Evolutionary conservation across 257 asterid species (phyloP), one percentile per base, ranked within the genome.

Genomic region (Thymus mandschuricus): DNA sequence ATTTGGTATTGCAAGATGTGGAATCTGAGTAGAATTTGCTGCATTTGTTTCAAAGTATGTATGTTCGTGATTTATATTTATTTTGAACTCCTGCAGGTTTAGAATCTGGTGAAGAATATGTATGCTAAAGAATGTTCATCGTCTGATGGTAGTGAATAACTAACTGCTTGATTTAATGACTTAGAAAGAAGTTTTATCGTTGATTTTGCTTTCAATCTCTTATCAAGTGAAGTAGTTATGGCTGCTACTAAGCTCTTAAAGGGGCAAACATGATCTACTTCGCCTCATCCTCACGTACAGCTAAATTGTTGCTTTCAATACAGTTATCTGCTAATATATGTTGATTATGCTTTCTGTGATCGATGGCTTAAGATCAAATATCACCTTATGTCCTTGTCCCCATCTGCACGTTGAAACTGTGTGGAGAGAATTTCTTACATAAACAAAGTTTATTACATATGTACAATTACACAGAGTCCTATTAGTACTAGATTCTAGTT

Each of bases 21-120:
- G 28, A 45, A 57, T 51, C 27, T 21, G 57, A 30, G 65, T 64
- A 9, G 74, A 68, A 70, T 61, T 60, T 61, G 52, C 71, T 34
- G n/a, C 10, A 8, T 30, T 6, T 40, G 69, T 29, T 59, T 28
- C 12, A 30, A 38, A 8, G n/a, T 38, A 3, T 40, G 0, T 40
- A 40, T 40, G 31, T 40, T 72, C 8, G 0, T 3, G 51, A 28
- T 9, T 31, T 10, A 55, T 21, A 21, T 21, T 21, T 21, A 30
- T 55, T 30, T 70, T 13, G 31, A 7, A 11, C 60, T 31, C 51
- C 11, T 46, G 6, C 34, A 60, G 51, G 31, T 46, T 34, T 50
- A 13, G 29, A 31, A 15, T 13, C 50, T 34, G 51, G 45, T 62
- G 63, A 31, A 52, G 29, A 49, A 31, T 61, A 30, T 58, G 5